Percentiles rank a stretch among this genome's conserved stretches.
Conservation (phyloP, 768 basidiomycete genomes). For the Tremella yokohamensis region DNA sequence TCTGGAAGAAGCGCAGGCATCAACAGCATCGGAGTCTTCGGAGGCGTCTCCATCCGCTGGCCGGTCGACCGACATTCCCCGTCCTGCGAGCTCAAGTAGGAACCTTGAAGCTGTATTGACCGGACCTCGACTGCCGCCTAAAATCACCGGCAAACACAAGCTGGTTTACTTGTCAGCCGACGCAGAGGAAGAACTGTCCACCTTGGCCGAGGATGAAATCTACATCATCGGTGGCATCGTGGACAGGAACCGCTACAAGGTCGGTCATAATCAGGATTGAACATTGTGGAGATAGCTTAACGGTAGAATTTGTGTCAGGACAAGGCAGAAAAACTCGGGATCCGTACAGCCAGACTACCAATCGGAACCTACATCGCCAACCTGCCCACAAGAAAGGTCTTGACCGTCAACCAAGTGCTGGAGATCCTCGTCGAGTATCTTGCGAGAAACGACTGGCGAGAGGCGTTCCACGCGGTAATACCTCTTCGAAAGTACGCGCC, state of each 20-base stretch:
- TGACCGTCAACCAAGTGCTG: slow-evolving; percentile 95
- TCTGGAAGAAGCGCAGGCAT: neutral
- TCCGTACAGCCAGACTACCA: slow-evolving; percentile 84
- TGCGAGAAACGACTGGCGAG: slow-evolving; percentile 78
- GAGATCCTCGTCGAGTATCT: slow-evolving; percentile 88
- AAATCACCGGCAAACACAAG: slow-evolving; percentile 46
- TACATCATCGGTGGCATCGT: slow-evolving; percentile 95
- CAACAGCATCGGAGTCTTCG: neutral
- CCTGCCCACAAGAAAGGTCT: slow-evolving; percentile 83
- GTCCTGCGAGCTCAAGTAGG: too few species aligned
- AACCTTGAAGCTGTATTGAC: neutral
- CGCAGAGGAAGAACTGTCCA: slow-evolving; percentile 76
- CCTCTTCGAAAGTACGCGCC: slow-evolving; percentile 76
- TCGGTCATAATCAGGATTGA: slow-evolving; percentile 35
- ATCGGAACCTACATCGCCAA: slow-evolving; percentile 86
- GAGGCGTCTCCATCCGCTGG: neutral
- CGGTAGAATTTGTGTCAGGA: slow-evolving; percentile 78
- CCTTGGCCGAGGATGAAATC: slow-evolving; percentile 74
- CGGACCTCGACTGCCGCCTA: slow-evolving; percentile 12
- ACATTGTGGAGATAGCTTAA: slow-evolving; percentile 18
- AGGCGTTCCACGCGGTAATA: slow-evolving; percentile 81
- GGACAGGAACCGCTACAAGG: slow-evolving; percentile 96
- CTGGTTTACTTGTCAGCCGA: slow-evolving; percentile 94
- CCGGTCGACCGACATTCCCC: neutral
- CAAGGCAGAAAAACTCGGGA: slow-evolving; percentile 69